Evolutionary conservation across 495 filamentous ascomycete species (phyloP).

Genomic region (Friedmanniomyces simplex): DNA sequence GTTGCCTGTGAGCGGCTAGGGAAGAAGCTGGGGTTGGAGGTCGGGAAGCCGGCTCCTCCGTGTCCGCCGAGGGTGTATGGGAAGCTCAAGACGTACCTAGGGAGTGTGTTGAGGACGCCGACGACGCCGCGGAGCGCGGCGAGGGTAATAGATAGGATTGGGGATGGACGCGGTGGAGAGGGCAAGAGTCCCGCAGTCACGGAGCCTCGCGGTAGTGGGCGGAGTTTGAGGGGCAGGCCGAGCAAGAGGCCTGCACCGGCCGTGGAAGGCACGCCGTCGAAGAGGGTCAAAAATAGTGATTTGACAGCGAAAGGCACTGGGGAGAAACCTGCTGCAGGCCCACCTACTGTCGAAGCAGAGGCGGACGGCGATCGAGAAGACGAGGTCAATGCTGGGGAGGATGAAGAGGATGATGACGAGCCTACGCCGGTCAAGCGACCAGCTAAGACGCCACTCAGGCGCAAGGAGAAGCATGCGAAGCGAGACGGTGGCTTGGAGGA

Average conservation of each 20-base stretch:
- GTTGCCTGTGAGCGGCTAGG: conserved; percentile 88
- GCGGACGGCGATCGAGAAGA: conserved; percentile 22
- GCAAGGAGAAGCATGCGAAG: conserved; percentile 17
- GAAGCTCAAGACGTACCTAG: conserved; percentile 70
- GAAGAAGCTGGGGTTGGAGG: conserved; percentile 71
- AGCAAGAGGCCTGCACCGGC: conserved; percentile 55
- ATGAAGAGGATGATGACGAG: conserved; percentile 9
- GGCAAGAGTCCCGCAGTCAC: background rate
- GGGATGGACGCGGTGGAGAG: background rate
- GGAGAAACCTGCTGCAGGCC: background rate
- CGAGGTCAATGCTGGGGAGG: conserved; percentile 19
- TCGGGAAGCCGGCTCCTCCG: conserved; percentile 68
- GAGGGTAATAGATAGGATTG: background rate
- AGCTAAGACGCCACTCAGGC: conserved; percentile 16
- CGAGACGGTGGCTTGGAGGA: background rate
- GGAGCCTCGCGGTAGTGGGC: background rate
- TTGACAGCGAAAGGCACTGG: background rate
- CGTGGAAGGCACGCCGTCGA: conserved; percentile 55
- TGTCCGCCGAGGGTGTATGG: conserved; percentile 75
- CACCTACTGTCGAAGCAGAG: background rate
- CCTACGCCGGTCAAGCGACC: background rate
- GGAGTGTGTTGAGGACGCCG: conserved; percentile 48
- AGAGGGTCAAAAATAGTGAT: conserved; percentile 9
- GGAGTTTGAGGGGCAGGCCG: conserved; percentile 1
- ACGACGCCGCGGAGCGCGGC: conserved; percentile 20